phyloP scores from a whole-genome alignment of 495 filamentous ascomycete genomes.

The Hypoxylon rickii region DNA sequence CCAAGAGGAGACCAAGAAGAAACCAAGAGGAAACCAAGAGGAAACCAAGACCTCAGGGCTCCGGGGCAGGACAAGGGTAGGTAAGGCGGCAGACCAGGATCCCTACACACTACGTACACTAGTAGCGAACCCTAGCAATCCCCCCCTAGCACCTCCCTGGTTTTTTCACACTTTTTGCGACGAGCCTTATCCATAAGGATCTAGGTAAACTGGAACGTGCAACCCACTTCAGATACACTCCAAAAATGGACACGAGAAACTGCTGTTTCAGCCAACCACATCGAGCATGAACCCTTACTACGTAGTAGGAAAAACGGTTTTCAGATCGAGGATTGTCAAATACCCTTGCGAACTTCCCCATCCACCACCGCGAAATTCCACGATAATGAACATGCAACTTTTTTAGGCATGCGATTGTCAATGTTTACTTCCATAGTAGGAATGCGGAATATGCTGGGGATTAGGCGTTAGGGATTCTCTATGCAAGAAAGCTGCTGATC shows the following conservation, averaged over 20 bases:
- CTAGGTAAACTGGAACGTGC: no score
- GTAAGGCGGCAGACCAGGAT: conserved; percentile 16
- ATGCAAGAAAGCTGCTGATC: no score
- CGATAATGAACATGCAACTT: conserved; percentile 19
- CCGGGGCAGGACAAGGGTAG: conserved; percentile 29
- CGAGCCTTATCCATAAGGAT: no score
- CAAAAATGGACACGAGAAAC: conserved; percentile 62
- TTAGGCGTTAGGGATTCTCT: no score
- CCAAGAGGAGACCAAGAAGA: no score
- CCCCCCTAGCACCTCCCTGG: no score
- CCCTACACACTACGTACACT: no score
- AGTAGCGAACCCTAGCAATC: no score
- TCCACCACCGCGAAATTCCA: conserved; percentile 20
- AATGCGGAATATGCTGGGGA: no score
- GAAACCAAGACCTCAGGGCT: conserved; percentile 22
- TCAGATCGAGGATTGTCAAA: conserved; percentile 33
- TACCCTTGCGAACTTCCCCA: conserved; percentile 27
- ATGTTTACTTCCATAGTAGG: not conserved
- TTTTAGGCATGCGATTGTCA: conserved; percentile 31
- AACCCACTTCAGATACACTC: conserved; percentile 36
- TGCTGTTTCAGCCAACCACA: conserved; percentile 54
- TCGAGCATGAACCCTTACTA: conserved; percentile 15
- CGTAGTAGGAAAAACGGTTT: no score
- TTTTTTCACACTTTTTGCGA: conserved; percentile 32
- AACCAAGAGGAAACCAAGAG: no score